Percentiles rank a stretch among this genome's conserved stretches.
These are phyloP conservation scores for Acanthamoeba culbertsoni DNA, from an alignment of 208 protist species.

Conservation along the genomic window DNA sequence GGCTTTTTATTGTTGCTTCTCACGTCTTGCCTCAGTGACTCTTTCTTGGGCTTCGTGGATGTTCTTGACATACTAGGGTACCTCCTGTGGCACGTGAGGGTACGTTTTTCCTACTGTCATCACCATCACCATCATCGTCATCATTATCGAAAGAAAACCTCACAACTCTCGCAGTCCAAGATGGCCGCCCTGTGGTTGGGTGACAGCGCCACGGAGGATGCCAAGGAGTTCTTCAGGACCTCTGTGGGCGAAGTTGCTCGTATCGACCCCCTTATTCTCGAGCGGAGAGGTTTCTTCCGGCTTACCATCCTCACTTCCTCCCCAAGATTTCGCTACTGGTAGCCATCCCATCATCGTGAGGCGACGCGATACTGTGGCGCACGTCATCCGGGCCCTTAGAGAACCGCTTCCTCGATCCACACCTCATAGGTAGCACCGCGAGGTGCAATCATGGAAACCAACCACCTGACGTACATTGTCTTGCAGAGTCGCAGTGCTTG, in stretches of 20 bases:
- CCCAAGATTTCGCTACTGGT: background rate
- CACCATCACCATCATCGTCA: background rate
- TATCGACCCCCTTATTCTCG: background rate
- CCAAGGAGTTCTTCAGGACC: constrained; percentile 1
- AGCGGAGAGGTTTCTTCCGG: background rate
- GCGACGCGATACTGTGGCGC: background rate
- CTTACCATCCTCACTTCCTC: background rate
- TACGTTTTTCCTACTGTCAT: background rate
- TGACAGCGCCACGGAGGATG: background rate
- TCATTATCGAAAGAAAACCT: background rate
- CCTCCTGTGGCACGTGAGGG: background rate
- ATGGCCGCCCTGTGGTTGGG: background rate
- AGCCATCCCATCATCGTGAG: background rate
- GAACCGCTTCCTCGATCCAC: background rate
- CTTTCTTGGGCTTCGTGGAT: background rate
- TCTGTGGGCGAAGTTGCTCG: background rate
- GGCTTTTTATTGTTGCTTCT: background rate
- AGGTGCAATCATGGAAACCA: background rate
- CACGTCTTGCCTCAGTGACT: background rate
- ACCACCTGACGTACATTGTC: background rate
- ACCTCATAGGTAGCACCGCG: background rate
- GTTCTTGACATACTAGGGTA: background rate
- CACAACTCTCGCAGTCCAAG: background rate
- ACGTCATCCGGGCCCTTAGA: background rate
- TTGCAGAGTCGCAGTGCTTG: background rate